Evolutionary conservation across 495 filamentous ascomycete species (phyloP).

Genomic region (Penicilliopsis zonata): DNA sequence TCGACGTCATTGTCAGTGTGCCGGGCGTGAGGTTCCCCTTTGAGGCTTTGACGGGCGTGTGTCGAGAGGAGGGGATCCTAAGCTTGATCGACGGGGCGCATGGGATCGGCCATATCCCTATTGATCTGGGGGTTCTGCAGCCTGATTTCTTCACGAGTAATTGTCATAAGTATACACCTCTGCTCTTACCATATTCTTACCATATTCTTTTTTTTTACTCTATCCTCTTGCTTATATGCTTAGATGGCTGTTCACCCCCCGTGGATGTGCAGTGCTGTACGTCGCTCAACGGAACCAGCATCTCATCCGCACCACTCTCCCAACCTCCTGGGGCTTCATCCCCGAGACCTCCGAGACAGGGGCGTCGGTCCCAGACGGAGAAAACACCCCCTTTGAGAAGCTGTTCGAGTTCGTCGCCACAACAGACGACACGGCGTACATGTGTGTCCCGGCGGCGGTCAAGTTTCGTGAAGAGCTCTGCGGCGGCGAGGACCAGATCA

Average conservation of each 20-base stretch:
- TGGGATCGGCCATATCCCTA: conserved; percentile 61
- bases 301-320: conserved; percentile 61
- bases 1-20: conserved; percentile 63
- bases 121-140: conserved; percentile 51
- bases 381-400: conserved; percentile 41
- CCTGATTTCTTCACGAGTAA: conserved; percentile 81
- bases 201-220: background rate
- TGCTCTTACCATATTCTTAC: background rate
- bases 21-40: conserved; percentile 75
- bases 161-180: conserved; percentile 58
- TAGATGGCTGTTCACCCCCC: conserved; percentile 77
- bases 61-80: conserved; percentile 49
- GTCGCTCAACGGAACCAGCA: conserved; percentile 62
- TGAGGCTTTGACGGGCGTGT: conserved; percentile 48
- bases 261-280: conserved; percentile 69
- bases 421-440: conserved; percentile 54
- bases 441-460: conserved; percentile 59
- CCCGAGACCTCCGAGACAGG: conserved; percentile 15
- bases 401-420: conserved; percentile 75
- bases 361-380: conserved; percentile 15
- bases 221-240: background rate
- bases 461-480: conserved; percentile 52
- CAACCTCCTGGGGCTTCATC: conserved; percentile 51
- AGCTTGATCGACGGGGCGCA: conserved; percentile 72
- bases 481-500: conserved; percentile 63